Base-by-base conservation (phyloP, 2,329 filamentous ascomycete genomes). In the Nemania serpens region DNA sequence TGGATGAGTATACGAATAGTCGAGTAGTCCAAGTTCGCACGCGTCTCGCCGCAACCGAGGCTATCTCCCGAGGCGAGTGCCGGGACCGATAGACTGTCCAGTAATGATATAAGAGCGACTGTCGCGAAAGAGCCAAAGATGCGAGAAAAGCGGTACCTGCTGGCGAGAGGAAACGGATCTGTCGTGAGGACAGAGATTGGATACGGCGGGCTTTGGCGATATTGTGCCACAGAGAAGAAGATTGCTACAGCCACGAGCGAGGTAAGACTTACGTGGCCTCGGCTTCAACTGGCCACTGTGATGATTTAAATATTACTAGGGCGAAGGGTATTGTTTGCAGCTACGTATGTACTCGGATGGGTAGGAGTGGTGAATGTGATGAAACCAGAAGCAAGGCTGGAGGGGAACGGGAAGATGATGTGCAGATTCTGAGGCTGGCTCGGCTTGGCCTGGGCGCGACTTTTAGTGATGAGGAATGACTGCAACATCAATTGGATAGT, bases 341-440 rank as follows among this genome's bases (percentile, higher is more conserved):
- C 34, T 11, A 50, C n/a, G 12, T 25, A 20, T 15, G 37, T 17
- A 43, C 12, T 22, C 13, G 34, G 51, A 55, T 52, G 25, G 10
- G 18, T 13, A 18, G 37, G n/a, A 41, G 17, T 51, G 39, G n/a
- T 42, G 22, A 22, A 55, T 47, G 42, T 17, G 55, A 48, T 20
- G 46, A 47, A 15, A 47, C 47, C 18, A 18, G 42, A 46, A 52
- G 39, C 47, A 52, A 61, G 58, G 62, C 52, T 50, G 43, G 43
- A 29, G 49, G 58, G 49, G 36, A 20, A 53, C 42, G 33, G 53
- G 42, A 54, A 49, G 41, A 50, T 50, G 37, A 52, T 42, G 43
- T 56, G 59, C 47, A 62, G 51, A 58, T 58, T 48, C 58, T 58
- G 55, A 63, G 54, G 61, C 61, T 64, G 59, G 59, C 54, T 46